Conservation (phyloP, 139 green algal species). For the Mesotaenium endlicherianum region DNA sequence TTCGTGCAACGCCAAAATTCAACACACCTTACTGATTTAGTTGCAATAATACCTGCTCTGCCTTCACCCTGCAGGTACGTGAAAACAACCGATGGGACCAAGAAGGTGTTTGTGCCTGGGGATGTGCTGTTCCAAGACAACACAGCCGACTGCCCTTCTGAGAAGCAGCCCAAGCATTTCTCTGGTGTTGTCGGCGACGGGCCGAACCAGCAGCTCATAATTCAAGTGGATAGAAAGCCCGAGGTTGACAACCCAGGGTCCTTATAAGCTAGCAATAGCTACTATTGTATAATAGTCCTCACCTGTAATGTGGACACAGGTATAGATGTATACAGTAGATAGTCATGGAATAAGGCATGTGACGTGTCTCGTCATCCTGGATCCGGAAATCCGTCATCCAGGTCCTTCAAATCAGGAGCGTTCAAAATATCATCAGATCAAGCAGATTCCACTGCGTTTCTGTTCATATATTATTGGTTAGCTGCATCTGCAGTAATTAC, state of each 20-base stretch:
- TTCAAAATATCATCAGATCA: too few species aligned
- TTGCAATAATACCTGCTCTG: neutral
- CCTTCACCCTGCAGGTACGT: neutral
- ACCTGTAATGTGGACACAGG: too few species aligned
- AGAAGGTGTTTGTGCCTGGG: neutral
- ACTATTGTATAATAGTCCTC: too few species aligned
- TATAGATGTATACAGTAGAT: too few species aligned
- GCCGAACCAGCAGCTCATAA: neutral
- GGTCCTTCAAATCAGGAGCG: too few species aligned
- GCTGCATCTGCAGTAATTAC: too few species aligned
- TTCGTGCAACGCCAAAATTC: neutral
- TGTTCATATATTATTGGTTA: too few species aligned
- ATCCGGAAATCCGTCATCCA: too few species aligned
- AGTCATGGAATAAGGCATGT: too few species aligned
- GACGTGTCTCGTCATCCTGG: too few species aligned
- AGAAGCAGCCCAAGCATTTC: neutral
- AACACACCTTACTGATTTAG: neutral
- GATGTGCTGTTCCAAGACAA: slow-evolving; percentile 6
- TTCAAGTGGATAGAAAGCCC: neutral
- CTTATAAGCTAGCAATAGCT: too few species aligned
- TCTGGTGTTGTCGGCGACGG: neutral
- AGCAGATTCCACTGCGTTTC: too few species aligned
- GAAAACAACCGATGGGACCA: neutral
- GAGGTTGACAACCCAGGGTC: slow-evolving; percentile 4
- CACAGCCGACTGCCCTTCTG: neutral